A percentile compares a stretch with the other conserved stretches of the same genome.
These are phyloP conservation scores for Pichia thaimueangensis DNA, from an alignment of 805 yeast species.

Conservation along the genomic window DNA sequence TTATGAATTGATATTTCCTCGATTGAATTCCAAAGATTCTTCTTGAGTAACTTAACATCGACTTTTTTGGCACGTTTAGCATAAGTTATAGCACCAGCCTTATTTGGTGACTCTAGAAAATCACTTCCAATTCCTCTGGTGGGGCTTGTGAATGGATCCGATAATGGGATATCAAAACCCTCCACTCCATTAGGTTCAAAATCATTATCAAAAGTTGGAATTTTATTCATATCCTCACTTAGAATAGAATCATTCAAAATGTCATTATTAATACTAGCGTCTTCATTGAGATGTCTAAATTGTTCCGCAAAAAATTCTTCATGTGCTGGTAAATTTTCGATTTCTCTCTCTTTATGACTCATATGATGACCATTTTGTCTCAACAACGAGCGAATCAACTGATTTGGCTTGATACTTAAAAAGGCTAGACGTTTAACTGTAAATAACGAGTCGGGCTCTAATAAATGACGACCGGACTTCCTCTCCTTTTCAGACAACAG, in stretches of 20 bases:
- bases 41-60: constrained; percentile 41
- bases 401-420: constrained; percentile 40
- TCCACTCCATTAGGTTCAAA: constrained; percentile 22
- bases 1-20: constrained; percentile 23
- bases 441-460: constrained; percentile 47
- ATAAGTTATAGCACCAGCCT: constrained; percentile 23
- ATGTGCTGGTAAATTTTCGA: constrained; percentile 37
- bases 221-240: constrained; percentile 9
- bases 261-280: constrained; percentile 9
- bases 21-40: constrained; percentile 40
- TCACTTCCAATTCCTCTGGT: neutral
- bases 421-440: constrained; percentile 42
- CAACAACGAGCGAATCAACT: constrained; percentile 24
- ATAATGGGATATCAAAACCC: constrained; percentile 14
- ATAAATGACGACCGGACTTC: constrained; percentile 22
- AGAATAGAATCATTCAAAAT: constrained; percentile 20
- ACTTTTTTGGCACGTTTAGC: constrained; percentile 44
- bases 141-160: neutral
- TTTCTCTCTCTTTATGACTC: constrained; percentile 15
- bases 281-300: constrained; percentile 27
- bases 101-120: neutral
- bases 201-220: constrained; percentile 31
- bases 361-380: constrained; percentile 15
- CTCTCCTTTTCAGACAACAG: constrained; percentile 22
- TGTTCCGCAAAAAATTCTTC: constrained; percentile 46